Base-by-base conservation (phyloP, 176 grass and related monocot genomes). In the Oryza glumipatula region DNA sequence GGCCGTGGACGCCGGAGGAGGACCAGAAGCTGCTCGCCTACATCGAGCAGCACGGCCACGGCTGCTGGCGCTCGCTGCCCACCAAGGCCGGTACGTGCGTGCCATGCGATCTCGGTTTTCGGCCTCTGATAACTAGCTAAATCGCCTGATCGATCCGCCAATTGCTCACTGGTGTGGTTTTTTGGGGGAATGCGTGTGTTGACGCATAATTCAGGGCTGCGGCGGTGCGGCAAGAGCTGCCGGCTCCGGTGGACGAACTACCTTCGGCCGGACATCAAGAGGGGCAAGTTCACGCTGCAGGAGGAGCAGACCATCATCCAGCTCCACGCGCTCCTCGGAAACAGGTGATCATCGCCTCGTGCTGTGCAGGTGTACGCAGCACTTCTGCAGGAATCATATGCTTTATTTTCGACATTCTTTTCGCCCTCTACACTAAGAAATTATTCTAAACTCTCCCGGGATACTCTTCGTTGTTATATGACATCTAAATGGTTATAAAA, bases 231-330 rank as follows among this genome's bases (percentile, higher is more conserved):
- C 52, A 94, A 94, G 89, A 94, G 92, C 74, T 94, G 92, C 86
- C 84, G 92, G 80, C 78, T 94, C 89, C 84, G 92, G 72, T 94
- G 92, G 92, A 94, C 92, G 19, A 94, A 94, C 65, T 94, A 94
- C 79, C 89, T 94, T 41, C 84, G 92, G 26, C 89, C 92, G 80
- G 92, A 94, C 84, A 94, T 94, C 54, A 94, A 94, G 80, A 73
- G 92, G 35, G 92, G 92, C 28, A 91, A 94, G 72, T 94, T 94
- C 73, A 94, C 86, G 30, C 21, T 89, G 15, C 92, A 94, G 84
- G 92, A 94, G 83, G 92, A 94, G 86, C 89, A 94, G 84, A 89
- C 80, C 77, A 94, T 94, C 84, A 87, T 94, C 80, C 92, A 94
- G 82, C 92, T 94, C 51, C 92, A 94, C 78, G 92, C 92, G 2